Conservation (phyloP, 177 flowering plant genomes). For the Vitis hybrid region DNA sequence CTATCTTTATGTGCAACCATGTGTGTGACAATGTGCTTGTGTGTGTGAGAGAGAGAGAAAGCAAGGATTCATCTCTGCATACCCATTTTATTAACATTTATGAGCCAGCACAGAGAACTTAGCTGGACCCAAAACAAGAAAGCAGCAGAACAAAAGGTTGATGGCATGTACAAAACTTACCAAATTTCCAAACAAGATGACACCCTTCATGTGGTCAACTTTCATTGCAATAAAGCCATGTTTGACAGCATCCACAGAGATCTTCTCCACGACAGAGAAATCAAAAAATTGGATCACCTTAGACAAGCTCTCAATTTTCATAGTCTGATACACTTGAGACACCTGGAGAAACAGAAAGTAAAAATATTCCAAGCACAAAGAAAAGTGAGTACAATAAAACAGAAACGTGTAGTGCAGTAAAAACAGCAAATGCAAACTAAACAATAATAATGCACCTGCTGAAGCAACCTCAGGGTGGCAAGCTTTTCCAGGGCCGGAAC, state of each 20-base stretch:
- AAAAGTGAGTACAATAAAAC: not conserved
- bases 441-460: constrained; percentile 57
- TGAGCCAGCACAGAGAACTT: not conserved
- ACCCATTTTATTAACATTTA: not conserved
- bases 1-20: too few species aligned
- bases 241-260: constrained; percentile 87
- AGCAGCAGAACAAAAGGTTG: too few species aligned
- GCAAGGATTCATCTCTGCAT: not conserved
- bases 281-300: constrained; percentile 80
- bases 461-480: constrained; percentile 79
- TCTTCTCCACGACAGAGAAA: constrained; percentile 73
- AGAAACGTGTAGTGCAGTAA: not conserved
- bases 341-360: constrained; percentile 45
- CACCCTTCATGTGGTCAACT: constrained; percentile 79
- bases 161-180: constrained; percentile 34
- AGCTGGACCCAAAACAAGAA: not conserved
- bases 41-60: not conserved
- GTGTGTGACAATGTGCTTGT: too few species aligned
- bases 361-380: not conserved
- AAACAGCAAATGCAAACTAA: not conserved
- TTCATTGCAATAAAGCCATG: constrained; percentile 74
- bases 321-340: constrained; percentile 79
- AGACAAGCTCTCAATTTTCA: constrained; percentile 73
- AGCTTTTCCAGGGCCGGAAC: constrained; percentile 85
- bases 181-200: constrained; percentile 58